Base-by-base conservation (phyloP, 139 green algal genomes). In the Bryopsis sp. region DNA sequence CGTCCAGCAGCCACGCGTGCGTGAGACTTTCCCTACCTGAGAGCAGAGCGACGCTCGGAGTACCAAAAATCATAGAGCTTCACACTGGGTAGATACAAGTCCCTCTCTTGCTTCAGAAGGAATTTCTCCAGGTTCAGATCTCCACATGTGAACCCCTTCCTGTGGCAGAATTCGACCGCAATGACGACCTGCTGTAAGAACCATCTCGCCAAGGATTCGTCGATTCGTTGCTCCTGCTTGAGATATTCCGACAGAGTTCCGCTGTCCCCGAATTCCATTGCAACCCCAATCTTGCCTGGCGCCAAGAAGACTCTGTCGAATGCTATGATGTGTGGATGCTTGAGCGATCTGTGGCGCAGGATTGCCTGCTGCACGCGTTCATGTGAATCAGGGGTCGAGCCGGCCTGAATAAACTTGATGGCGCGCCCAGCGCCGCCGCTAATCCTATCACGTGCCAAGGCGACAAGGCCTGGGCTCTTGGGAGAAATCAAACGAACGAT, bases 111-210 rank as follows among this genome's bases (percentile, higher is more conserved):
- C 47, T 95, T 88, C 39, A 96, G 73, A 26, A 96, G 76, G 22
- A 89, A 90, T 74, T 96, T 96, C 69, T 97, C 90, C 22, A 98
- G 84, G 80, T 97, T 96, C 76, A 96, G 94, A 66, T 96, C 89
- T 28, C 89, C 71, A 64, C 89, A 92, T 34, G 89, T 85, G 46
- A 95, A 89, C 3, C 88, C 88, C 67, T 85, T 90, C 1, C 77
- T 68, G 79, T 99, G 94, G 69, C 94, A 91, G 79, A 96, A 98
- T 72, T 95, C 89, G 4, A 97, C 82, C 0, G 88, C 94, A 6
- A 94, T 78, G 32, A 99, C 89, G 0, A 98, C 79, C 83, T 98
- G 93, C 81, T 98, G 91, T 75, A 97, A 97, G 76, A 97, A 97
- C 82, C 85, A 97, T 24, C 91, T 76, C 26, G 92, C 89, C 79